These are phyloP conservation scores for Colletotrichum graminicola DNA, from an alignment of 2,329 filamentous ascomycete species.

Conservation along the genomic window DNA sequence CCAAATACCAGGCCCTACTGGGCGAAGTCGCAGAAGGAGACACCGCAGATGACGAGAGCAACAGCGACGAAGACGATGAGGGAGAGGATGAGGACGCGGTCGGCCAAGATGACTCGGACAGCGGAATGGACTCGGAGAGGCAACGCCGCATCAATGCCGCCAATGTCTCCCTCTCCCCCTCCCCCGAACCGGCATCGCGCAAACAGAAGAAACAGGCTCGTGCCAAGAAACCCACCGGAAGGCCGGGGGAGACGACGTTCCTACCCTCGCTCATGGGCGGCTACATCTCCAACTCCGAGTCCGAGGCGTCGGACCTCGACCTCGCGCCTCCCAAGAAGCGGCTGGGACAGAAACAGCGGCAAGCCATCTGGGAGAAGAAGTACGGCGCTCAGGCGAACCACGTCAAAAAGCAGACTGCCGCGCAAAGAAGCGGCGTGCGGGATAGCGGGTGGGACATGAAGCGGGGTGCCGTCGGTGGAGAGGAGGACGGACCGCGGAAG, in stretches of 20 bases:
- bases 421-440: slow-evolving; percentile 50
- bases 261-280: slow-evolving; percentile 82
- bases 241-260: slow-evolving; percentile 67
- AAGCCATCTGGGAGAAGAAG: slow-evolving; percentile 85
- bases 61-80: slow-evolving; percentile 47
- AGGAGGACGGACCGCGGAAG: slow-evolving; percentile 51
- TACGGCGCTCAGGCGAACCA: slow-evolving; percentile 80
- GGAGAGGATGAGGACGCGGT: slow-evolving; percentile 50
- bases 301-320: slow-evolving; percentile 73
- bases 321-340: slow-evolving; percentile 77
- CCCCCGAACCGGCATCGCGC: slow-evolving; percentile 49
- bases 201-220: slow-evolving; percentile 50
- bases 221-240: slow-evolving; percentile 30
- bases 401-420: slow-evolving; percentile 56
- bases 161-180: slow-evolving; percentile 47
- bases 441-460: slow-evolving; percentile 70
- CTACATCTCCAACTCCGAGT: slow-evolving; percentile 83
- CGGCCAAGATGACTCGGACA: slow-evolving; percentile 46
- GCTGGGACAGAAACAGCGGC: slow-evolving; percentile 81
- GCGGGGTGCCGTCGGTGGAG: slow-evolving; percentile 65
- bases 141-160: slow-evolving; percentile 44
- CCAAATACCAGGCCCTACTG: slow-evolving; percentile 61
- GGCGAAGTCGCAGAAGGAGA: slow-evolving; percentile 58
- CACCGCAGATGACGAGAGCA: slow-evolving; percentile 51
- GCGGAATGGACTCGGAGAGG: slow-evolving; percentile 43